Evolutionary conservation across 169 alveolate genomes (phyloP).

Genomic region (Plasmodium coatneyi): DNA sequence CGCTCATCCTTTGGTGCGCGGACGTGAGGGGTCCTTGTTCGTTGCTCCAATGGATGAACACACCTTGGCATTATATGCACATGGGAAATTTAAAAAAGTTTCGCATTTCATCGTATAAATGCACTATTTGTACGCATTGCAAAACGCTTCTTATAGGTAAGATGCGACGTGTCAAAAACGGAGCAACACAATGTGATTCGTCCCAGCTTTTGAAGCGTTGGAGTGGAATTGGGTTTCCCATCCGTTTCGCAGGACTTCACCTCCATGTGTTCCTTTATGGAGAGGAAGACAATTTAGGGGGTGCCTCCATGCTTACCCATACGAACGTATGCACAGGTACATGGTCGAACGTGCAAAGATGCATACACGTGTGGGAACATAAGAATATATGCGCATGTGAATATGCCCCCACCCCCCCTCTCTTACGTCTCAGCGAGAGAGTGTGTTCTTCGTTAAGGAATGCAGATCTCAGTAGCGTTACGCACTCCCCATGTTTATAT

Average conservation of each 20-base stretch:
- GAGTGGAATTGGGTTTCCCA: neutral
- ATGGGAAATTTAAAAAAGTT: neutral
- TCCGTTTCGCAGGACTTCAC: neutral
- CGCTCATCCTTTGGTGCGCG: neutral
- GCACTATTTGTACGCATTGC: neutral
- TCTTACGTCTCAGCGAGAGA: neutral
- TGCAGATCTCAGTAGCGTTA: neutral
- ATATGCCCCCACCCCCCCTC: neutral
- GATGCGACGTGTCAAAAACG: neutral
- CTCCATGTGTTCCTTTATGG: neutral
- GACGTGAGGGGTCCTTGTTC: neutral
- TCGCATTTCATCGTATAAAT: neutral
- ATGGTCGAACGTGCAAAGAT: neutral
- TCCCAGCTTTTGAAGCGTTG: neutral
- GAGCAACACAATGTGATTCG: neutral
- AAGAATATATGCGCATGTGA: neutral
- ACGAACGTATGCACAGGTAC: neutral
- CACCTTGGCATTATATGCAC: neutral
- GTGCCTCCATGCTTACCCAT: neutral
- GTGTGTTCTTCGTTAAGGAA: neutral
- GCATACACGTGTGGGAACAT: neutral
- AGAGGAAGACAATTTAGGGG: neutral
- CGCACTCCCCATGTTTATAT: neutral
- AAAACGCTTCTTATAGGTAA: neutral
- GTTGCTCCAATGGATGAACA: neutral